phyloP scores from a whole-genome alignment of 176 grass and related monocot genomes.

The Phragmites australis region DNA sequence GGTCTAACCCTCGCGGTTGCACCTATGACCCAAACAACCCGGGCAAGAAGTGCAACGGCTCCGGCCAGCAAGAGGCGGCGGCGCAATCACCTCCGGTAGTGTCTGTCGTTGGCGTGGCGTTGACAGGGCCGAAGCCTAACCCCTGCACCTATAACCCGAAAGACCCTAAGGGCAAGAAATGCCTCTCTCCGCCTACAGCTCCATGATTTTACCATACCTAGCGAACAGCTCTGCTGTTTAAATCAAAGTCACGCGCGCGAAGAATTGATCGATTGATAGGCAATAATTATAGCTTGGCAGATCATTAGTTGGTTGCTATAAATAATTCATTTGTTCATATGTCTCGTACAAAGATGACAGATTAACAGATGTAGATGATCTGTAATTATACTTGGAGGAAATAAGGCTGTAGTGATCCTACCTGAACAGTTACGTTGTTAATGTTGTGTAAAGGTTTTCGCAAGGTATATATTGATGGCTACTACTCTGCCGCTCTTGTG shows the following conservation, averaged over 20 bases:
- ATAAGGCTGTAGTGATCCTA: too few relatives aligned
- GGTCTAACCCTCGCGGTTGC: neutral
- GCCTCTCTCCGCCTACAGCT: neutral
- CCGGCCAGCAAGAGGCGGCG: neutral
- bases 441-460: too few relatives aligned
- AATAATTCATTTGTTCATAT: too few relatives aligned
- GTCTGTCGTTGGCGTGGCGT: neutral
- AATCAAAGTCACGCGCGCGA: neutral
- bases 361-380: too few relatives aligned
- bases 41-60: neutral
- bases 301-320: too few relatives aligned
- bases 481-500: too few relatives aligned
- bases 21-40: neutral
- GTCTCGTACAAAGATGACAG: too few relatives aligned
- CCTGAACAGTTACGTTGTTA: too few relatives aligned
- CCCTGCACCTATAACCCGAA: neutral
- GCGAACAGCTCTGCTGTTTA: neutral
- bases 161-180: neutral
- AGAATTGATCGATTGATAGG: too few relatives aligned
- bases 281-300: too few relatives aligned
- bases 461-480: too few relatives aligned
- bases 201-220: neutral
- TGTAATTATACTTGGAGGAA: too few relatives aligned
- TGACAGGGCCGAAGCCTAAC: neutral
- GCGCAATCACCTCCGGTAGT: neutral